Evolutionary conservation across 192 early-diverging fungal genomes (phyloP), one percentile per base, ranked within the genome.

Genomic region (Linnemannia zychae): DNA sequence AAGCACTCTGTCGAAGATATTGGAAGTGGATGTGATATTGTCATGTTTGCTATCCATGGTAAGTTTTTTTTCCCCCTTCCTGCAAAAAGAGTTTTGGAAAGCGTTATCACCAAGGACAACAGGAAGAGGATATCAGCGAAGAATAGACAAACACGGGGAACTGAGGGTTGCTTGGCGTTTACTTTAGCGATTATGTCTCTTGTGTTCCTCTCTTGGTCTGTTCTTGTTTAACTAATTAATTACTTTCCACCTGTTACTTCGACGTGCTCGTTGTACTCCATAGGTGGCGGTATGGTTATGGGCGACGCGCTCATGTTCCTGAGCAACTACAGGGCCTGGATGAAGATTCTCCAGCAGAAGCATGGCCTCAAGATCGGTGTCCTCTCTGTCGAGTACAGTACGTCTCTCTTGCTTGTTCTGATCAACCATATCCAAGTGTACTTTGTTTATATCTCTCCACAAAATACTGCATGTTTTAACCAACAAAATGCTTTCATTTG

Each of bases 11-110:
- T 18, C 7, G 68, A 74, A 0, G 83, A 85, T 60, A 73, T 85
- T 67, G 83, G 83, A 28, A 65, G 68, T 22, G 83, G 50, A 1
- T 85, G 83, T 34, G 83, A 85, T 67, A 76, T 85, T 67, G 78
- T 85, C 49, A 79, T 85, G 68, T 79, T 85, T 40, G 77, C 77
- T 0, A 79, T 85, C 36, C 83, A 85, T 40, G 83, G 83, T 85
- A 72, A 68, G 72, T 70, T 24, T 37, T 18, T 44, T 36, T 44
- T 44, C 9, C 17, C 28, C 31, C 16, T 72, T 46, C 12, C 7
- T 73, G 48, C 34, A 44, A 44, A 44, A 44, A 44, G 28, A 16
- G 33, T 48, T 5, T 34, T 16, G 7, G 28, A 24, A 44, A 17
- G 28, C 15, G 66, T 1, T 36, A n/a, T n/a, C 33, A 13, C 1